These are phyloP conservation scores for Paramecium primaurelia DNA, from an alignment of 73 alveolate genomes.

Conservation along the genomic window DNA sequence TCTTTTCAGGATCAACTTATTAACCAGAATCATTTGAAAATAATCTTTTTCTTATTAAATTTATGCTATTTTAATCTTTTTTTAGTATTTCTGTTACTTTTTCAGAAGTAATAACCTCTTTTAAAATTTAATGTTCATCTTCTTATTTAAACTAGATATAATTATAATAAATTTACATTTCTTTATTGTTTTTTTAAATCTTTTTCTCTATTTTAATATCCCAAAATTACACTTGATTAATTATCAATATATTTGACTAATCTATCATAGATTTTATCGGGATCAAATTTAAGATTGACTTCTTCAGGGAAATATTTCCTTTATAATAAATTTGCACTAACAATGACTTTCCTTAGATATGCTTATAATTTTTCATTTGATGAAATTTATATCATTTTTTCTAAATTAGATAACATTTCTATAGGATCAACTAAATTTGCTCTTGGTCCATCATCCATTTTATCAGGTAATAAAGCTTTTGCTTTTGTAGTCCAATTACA, in stretches of 20 bases:
- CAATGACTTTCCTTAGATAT: conserved; percentile 20
- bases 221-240: neutral
- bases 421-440: conserved; percentile 17
- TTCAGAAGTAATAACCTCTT: neutral
- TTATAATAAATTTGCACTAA: conserved; percentile 24
- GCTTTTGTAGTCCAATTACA: neutral
- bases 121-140: neutral
- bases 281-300: conserved; percentile 16
- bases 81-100: neutral
- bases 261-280: conserved; percentile 4
- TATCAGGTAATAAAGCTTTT: neutral
- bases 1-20: neutral
- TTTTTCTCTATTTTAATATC: neutral
- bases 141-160: neutral
- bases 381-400: conserved; percentile 21
- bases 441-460: conserved; percentile 40
- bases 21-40: neutral
- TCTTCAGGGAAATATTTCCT: neutral
- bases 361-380: conserved; percentile 17
- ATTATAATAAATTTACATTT: neutral
- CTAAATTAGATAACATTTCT: neutral
- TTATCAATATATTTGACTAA: neutral
- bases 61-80: neutral
- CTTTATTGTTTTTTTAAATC: neutral
- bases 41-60: neutral